Base-by-base conservation (phyloP, 108 stramenopile genomes). In the Stephanodiscus minutulus region DNA sequence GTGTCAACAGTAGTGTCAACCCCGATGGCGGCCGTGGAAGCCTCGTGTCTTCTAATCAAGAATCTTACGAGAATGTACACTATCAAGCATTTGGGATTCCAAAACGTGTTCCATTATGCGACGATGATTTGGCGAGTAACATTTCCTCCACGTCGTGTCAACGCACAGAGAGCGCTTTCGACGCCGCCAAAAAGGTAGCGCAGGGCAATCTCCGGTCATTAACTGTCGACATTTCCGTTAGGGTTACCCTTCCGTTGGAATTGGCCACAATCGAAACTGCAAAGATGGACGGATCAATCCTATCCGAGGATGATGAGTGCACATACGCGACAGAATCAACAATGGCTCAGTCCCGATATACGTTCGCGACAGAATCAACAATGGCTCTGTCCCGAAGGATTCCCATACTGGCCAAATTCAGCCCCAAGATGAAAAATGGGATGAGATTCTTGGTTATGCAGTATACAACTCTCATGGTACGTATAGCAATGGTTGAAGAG, bases 71-170 rank as follows among this genome's bases (percentile, higher is more conserved):
- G 62, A 22, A 70, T 56, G 76, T 77, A 10, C 62, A 44, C 2
- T 77, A 77, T 70, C 76, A 69, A 47, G 76, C 76, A 7, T 69
- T 70, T 65, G 68, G 76, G 13, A 13, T 77, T 20, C 76, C 76
- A 7, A 18, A 68, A 24, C 21, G 49, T 18, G 0, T 60, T 29
- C 20, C 44, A 46, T 21, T 21, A 36, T 49, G 13, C 11, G 12
- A 24, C 8, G 48, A 64, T 33, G 64, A n/a, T 48, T 28, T 12
- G 27, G 41, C 36, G 36, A 58, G 58, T 39, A 55, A 25, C 22
- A 27, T 44, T 13, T 39, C 44, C 0, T 52, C 18, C 1, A 52
- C 7, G 10, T 65, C 50, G 7, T 1, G 50, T 1, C 50, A 7
- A 20, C 54, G 7, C 7, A 67, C 21, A 21, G 13, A 15, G 35